Evolutionary conservation across 306 rosid species (phyloP), one percentile per base, ranked within the genome.

Genomic region (Dicorynia guianensis): DNA sequence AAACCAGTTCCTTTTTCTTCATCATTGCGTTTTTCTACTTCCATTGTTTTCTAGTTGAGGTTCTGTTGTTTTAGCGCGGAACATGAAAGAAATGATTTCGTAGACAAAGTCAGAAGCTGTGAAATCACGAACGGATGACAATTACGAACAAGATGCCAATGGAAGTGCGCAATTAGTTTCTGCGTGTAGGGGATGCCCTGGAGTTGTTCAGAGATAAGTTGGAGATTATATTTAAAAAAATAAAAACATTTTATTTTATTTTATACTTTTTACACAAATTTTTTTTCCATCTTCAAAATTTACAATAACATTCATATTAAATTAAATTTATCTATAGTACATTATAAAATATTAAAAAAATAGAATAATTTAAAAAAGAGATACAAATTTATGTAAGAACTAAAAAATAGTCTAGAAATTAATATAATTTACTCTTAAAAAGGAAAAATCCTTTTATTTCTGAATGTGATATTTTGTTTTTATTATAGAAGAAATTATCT

Each of bases 71-170:
- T 83, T 72, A 77, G 89, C 84, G 75, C 81, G 85, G 87, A 83
- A 85, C 88, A 81, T 87, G 69, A 81, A 81, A 79, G 69, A 75
- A 85, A 84, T 76, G 86, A 85, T 84, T 73, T 73, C 30, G 67
- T 63, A 52, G 85, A 74, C 25, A 11, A 73, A 80, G 78, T 78
- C 64, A 82, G 77, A 62, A 86, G 63, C 85, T 63, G 63, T 5
- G 0, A 60, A 76, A 67, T 74, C 82, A 85, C 80, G 35, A 77
- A 77, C 63, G 46, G 30, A 25, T 25, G 30, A 25, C 30, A 1
- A 25, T 25, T 1, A 25, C 30, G 30, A 25, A 25, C 30, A 25
- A 79, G 63, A 74, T 49, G 20, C 74, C 75, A 71, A 75, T 78
- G 67, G 19, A 40, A 67, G 47, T 49, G 30, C 30, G 40, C 69